phyloP scores from a whole-genome alignment of 306 rosid genomes.

The Nissolia schottii region DNA sequence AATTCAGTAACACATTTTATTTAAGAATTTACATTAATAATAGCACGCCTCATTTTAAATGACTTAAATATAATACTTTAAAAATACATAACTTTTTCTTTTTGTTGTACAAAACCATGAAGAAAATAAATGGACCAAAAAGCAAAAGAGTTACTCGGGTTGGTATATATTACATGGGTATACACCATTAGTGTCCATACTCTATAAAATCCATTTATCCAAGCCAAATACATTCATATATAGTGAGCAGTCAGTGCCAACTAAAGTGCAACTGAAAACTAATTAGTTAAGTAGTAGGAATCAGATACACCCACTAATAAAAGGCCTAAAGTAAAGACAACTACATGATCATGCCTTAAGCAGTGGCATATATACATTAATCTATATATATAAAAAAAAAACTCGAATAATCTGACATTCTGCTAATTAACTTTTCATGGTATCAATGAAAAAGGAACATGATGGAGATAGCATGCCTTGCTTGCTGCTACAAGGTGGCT shows the following conservation, averaged over 20 bases:
- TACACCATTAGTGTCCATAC: too few species aligned
- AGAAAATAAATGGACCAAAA: too few species aligned
- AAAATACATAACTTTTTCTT: neutral
- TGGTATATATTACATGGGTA: neutral
- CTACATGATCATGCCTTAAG: conserved; percentile 17
- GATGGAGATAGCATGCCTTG: conserved; percentile 9
- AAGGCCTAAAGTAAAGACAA: conserved; percentile 19
- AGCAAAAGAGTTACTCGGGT: neutral
- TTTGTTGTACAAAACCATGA: too few species aligned
- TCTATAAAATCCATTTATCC: neutral
- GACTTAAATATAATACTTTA: neutral
- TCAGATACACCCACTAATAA: conserved; percentile 38
- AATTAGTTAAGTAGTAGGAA: conserved; percentile 21
- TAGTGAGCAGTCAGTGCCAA: neutral
- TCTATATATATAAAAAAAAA: conserved; percentile 4
- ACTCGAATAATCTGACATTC: conserved; percentile 20
- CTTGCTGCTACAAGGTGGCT: conserved; percentile 12
- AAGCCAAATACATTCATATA: neutral
- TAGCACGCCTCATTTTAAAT: neutral
- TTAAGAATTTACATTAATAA: too few species aligned
- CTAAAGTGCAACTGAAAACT: neutral
- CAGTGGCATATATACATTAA: neutral
- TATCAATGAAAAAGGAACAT: conserved; percentile 26
- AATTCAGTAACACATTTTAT: too few species aligned
- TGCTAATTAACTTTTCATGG: conserved; percentile 24